Evolutionary conservation across 2,329 filamentous ascomycete species (phyloP).

Genomic region (Torrubiellomyces zombiae): DNA sequence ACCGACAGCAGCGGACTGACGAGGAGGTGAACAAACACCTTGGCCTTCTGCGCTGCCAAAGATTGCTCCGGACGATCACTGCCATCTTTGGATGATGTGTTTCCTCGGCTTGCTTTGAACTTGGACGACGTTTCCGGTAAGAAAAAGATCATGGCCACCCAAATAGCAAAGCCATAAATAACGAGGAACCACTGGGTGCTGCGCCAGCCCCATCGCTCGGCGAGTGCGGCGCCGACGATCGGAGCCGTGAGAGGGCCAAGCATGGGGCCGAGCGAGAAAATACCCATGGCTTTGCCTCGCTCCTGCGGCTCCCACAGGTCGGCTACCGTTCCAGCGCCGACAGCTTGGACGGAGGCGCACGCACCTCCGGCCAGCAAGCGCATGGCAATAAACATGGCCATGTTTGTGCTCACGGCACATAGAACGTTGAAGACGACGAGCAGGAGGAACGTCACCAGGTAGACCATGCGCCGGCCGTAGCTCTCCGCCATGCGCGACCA

Average conservation of each 20-base stretch:
- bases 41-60: too few species aligned
- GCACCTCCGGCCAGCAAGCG: constrained; percentile 59
- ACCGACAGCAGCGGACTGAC: constrained; percentile 59
- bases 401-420: constrained; percentile 50
- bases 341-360: constrained; percentile 64
- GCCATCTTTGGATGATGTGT: constrained; percentile 39
- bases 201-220: constrained; percentile 54
- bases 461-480: constrained; percentile 60
- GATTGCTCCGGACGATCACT: too few species aligned
- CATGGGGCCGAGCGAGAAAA: constrained; percentile 68
- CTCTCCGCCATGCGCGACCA: constrained; percentile 70
- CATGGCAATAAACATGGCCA: constrained; percentile 64
- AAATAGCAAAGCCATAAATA: constrained; percentile 47
- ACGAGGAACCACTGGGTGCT: constrained; percentile 64
- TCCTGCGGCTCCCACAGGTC: constrained; percentile 63
- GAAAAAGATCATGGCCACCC: constrained; percentile 39
- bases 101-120: constrained; percentile 24
- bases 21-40: constrained; percentile 41
- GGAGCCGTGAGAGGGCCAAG: constrained; percentile 60
- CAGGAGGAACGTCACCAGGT: constrained; percentile 55
- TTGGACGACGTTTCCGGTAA: constrained; percentile 55
- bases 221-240: constrained; percentile 59
- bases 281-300: constrained; percentile 62
- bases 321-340: constrained; percentile 69
- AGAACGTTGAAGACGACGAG: constrained; percentile 57